Evolutionary conservation across 177 flowering plant species (phyloP), one percentile per base, ranked within the genome.

Genomic region (Vitis hybrid): DNA sequence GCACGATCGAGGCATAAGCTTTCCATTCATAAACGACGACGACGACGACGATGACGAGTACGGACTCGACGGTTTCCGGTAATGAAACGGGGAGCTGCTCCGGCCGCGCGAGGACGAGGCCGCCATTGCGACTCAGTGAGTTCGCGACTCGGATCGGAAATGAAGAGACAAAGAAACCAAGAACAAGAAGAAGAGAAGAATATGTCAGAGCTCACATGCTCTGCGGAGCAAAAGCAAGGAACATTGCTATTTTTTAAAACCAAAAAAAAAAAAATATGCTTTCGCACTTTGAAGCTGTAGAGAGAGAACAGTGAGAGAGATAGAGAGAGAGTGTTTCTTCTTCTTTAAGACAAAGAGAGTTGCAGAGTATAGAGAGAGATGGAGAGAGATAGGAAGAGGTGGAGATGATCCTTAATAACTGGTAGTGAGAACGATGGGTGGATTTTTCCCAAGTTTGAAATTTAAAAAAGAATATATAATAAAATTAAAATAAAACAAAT

Each of bases 1-100:
- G 78, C 79, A 76, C 8, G 88, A 84, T 15, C 82, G 83, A 50
- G 86, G 87, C 54, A 84, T 66, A 10, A 84, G 67, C 34, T 74
- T 70, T 45, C 84, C 82, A 67, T 80, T 85, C 60, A 70, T 65
- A 19, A 80, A 63, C 49, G 91, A 86, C 3, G 95, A 86, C 8
- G 93, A 77, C 1, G 98, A 92, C 5, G 96, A 92, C 0, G 87
- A 68, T 0, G 97, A 86, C 0, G 98, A 92, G 82, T 69, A 87
- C 1, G 97, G 89, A 23, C 81, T 84, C 30, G 94, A 72, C 0
- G 95, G 84, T 74, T 82, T 86, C 49, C 89, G 80, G 72, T 82
- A 58, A 32, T 87, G 81, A 72, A 88, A 93, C n/a, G 99, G 99
- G 21, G 99, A 94, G 78, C 92, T 91, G 79, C 97, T 91, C 64